These are phyloP conservation scores for Oryza coarctata DNA, from an alignment of 176 grass and related monocot genomes.

Conservation along the genomic window DNA sequence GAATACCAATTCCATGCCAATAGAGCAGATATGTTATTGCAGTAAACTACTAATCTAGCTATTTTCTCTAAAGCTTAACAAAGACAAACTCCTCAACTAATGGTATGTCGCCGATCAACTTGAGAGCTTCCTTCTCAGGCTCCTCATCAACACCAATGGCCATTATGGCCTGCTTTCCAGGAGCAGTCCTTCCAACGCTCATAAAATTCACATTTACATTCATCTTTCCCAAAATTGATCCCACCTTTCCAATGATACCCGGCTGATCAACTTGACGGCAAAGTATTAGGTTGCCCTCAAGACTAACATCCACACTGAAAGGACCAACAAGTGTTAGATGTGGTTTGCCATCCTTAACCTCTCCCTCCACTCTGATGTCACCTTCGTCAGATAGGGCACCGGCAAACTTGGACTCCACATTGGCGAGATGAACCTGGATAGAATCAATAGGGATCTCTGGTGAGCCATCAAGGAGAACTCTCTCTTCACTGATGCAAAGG, in stretches of 20 bases:
- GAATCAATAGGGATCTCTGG: constrained; percentile 59
- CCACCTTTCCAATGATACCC: constrained; percentile 75
- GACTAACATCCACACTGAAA: constrained; percentile 67
- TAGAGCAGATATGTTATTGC: not conserved
- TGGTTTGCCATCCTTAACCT: constrained; percentile 62
- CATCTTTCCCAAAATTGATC: constrained; percentile 55
- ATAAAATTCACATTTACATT: constrained; percentile 92
- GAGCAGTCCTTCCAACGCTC: constrained; percentile 84
- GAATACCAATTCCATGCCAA: not conserved
- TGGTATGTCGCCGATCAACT: constrained; percentile 61
- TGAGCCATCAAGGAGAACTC: constrained; percentile 58
- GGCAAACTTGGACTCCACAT: constrained; percentile 86
- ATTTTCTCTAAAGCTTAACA: constrained; percentile 59
- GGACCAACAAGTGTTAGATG: constrained; percentile 71
- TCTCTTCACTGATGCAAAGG: constrained; percentile 60
- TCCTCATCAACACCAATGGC: constrained; percentile 82
- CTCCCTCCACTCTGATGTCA: constrained; percentile 68
- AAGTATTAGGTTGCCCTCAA: constrained; percentile 84
- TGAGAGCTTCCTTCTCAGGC: constrained; percentile 67
- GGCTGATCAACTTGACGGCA: constrained; percentile 83
- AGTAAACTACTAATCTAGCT: not conserved
- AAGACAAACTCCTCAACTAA: constrained; percentile 82
- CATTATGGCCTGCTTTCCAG: constrained; percentile 78
- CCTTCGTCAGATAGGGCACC: constrained; percentile 65
- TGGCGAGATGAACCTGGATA: constrained; percentile 67